Percentiles rank a stretch among this genome's conserved stretches.
Conservation (phyloP, 2,329 filamentous ascomycete genomes). For the Penicillium sp. region DNA sequence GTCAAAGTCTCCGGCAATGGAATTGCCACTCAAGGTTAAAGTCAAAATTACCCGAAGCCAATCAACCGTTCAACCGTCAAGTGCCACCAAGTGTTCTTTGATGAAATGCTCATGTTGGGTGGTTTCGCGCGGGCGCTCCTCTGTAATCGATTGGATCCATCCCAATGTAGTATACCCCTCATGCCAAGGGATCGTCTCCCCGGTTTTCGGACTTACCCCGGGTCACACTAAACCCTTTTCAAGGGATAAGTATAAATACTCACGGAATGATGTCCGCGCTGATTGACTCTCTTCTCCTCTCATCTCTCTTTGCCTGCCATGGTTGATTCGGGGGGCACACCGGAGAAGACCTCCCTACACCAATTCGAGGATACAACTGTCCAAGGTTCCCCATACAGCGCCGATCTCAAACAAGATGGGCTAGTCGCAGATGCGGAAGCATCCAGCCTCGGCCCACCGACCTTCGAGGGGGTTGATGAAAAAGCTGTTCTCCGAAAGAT, state of each 20-base stretch:
- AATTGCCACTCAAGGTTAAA: not conserved
- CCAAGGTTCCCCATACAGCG: not conserved
- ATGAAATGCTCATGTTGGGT: not conserved
- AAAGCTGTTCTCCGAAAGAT: constrained; percentile 27
- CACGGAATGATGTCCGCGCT: not conserved
- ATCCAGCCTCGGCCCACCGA: not conserved
- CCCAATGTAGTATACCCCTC: constrained; percentile 1
- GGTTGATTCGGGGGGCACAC: constrained; percentile 3
- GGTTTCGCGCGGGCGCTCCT: not conserved
- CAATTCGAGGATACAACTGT: constrained; percentile 10
- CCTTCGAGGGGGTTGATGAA: constrained; percentile 18
- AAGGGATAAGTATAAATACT: not conserved
- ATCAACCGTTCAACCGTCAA: not conserved
- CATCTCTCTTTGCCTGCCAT: not conserved
- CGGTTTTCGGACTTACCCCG: constrained; percentile 4
- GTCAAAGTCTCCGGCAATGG: not conserved
- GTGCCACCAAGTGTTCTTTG: not conserved
- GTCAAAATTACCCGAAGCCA: not conserved
- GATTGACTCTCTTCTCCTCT: not conserved
- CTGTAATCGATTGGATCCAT: not conserved
- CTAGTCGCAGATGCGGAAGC: constrained; percentile 8
- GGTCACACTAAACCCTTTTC: not conserved
- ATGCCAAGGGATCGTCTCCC: constrained; percentile 2
- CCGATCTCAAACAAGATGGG: constrained; percentile 8
- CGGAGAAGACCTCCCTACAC: constrained; percentile 9